A percentile compares a stretch with the other conserved stretches of the same genome.
These are phyloP conservation scores for Russula virescens DNA, from an alignment of 768 basidiomycete genomes.

Conservation along the genomic window DNA sequence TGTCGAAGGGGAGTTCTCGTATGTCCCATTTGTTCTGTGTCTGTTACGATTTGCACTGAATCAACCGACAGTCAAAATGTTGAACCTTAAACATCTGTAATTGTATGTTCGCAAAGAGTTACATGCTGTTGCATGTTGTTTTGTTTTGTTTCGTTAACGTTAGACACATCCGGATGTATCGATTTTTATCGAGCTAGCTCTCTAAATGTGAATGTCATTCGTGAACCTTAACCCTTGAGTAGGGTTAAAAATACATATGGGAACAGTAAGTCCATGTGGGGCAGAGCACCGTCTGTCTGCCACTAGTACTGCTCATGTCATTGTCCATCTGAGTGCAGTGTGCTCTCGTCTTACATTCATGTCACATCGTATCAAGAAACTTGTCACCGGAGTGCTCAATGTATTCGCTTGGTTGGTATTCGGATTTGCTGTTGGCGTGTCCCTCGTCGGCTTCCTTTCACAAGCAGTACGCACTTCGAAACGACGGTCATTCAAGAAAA, in stretches of 20 bases:
- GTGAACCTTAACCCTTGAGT: conserved; percentile 10
- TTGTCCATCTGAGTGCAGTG: neutral
- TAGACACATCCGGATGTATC: conserved; percentile 22
- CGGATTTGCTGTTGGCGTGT: conserved; percentile 47
- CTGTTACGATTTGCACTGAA: neutral
- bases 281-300: too few relatives aligned
- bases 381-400: conserved; percentile 30
- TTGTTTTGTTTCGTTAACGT: neutral
- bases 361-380: conserved; percentile 11
- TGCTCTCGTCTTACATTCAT: neutral
- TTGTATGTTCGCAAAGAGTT: neutral
- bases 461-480: conserved; percentile 68
- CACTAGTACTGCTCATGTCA: too few relatives aligned
- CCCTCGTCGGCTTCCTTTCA: conserved; percentile 57
- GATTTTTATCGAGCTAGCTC: neutral
- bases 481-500: conserved; percentile 47
- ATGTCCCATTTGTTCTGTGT: conserved; percentile 30
- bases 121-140: neutral
- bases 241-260: neutral
- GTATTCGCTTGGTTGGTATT: conserved; percentile 31
- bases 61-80: conserved; percentile 30
- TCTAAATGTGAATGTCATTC: too few relatives aligned
- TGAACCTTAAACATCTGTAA: conserved; percentile 23
- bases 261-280: too few relatives aligned
- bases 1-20: conserved; percentile 60